Conservation (phyloP, 1,284 basidiomycete species). For the Malassezia sympodialis region DNA sequence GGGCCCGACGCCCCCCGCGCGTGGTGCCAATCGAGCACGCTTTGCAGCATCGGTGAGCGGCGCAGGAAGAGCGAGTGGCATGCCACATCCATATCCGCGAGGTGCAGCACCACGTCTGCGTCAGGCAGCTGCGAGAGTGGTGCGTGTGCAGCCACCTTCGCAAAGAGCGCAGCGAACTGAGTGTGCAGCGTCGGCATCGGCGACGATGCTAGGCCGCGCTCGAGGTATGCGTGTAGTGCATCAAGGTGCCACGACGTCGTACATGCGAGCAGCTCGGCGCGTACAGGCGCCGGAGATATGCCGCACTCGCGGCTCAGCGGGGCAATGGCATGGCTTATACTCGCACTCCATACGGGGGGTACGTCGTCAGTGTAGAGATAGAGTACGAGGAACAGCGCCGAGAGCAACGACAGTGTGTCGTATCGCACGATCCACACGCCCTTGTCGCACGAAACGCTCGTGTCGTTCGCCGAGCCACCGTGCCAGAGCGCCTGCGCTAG, state of each 20-base stretch:
- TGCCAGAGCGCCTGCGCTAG: slow-evolving; percentile 47
- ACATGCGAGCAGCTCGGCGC: slow-evolving; percentile 55
- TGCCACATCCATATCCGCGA: slow-evolving; percentile 62
- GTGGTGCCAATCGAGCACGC: slow-evolving; percentile 79
- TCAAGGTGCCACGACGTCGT: slow-evolving; percentile 53
- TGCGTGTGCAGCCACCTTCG: slow-evolving; percentile 8
- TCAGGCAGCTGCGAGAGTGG: not conserved
- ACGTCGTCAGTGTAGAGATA: slow-evolving; percentile 82
- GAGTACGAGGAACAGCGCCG: slow-evolving; percentile 66
- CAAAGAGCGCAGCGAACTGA: slow-evolving; percentile 55
- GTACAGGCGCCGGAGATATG: slow-evolving; percentile 57
- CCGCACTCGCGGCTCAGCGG: slow-evolving; percentile 53
- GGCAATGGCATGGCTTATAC: slow-evolving; percentile 56
- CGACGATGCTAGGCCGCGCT: slow-evolving; percentile 37
- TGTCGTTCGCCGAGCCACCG: not conserved
- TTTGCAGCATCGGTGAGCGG: slow-evolving; percentile 72
- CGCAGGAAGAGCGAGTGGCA: slow-evolving; percentile 69
- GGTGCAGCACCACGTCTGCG: slow-evolving; percentile 62
- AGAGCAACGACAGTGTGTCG: slow-evolving; percentile 55
- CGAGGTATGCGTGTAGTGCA: slow-evolving; percentile 50
- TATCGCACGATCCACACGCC: not conserved
- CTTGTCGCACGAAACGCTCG: not conserved
- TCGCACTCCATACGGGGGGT: slow-evolving; percentile 72
- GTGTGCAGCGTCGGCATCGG: slow-evolving; percentile 52
- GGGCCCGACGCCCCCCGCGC: slow-evolving; percentile 57